phyloP scores from a whole-genome alignment of 2,329 filamentous ascomycete genomes.

The Leptoxyphium fumago region DNA sequence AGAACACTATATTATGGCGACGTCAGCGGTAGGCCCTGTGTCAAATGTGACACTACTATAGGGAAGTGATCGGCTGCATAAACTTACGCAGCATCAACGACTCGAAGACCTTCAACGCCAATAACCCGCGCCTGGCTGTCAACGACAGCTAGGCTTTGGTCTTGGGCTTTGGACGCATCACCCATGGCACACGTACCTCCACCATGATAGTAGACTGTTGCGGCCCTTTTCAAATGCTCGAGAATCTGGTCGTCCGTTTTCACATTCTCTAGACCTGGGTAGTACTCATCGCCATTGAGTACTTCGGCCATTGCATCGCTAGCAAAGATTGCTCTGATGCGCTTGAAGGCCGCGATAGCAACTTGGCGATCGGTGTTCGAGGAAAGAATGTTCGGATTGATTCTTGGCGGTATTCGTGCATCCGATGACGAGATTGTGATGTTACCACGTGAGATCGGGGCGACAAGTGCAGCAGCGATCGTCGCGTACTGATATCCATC shows the following conservation, averaged over 20 bases:
- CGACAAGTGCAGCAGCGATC: slow-evolving; percentile 39
- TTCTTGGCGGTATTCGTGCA: slow-evolving; percentile 10
- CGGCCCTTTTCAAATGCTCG: slow-evolving; percentile 5
- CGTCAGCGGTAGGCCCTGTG: too few species aligned
- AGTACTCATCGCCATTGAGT: not conserved
- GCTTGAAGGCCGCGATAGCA: slow-evolving; percentile 4
- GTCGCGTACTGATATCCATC: slow-evolving; percentile 27
- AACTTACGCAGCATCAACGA: too few species aligned
- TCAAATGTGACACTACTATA: too few species aligned
- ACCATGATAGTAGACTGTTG: slow-evolving; percentile 8
- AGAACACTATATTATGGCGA: too few species aligned
- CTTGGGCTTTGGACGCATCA: slow-evolving; percentile 5
- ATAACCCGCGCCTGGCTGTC: slow-evolving; percentile 12
- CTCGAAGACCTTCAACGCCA: slow-evolving; percentile 10
- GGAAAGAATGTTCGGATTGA: slow-evolving; percentile 32
- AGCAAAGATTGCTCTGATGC: slow-evolving; percentile 3
- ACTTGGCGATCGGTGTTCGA: slow-evolving; percentile 36
- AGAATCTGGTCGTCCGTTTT: slow-evolving; percentile 8
- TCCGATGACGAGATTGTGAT: slow-evolving; percentile 5
- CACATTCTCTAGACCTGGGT: slow-evolving; percentile 6
- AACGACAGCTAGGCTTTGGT: too few species aligned
- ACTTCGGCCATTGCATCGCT: not conserved
- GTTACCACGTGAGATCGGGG: slow-evolving; percentile 14
- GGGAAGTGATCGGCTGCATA: too few species aligned
- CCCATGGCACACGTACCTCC: slow-evolving; percentile 16